Evolutionary conservation across 495 filamentous ascomycete genomes (phyloP), one percentile per base, ranked within the genome.

Genomic region (Parachaetomium inaequale): DNA sequence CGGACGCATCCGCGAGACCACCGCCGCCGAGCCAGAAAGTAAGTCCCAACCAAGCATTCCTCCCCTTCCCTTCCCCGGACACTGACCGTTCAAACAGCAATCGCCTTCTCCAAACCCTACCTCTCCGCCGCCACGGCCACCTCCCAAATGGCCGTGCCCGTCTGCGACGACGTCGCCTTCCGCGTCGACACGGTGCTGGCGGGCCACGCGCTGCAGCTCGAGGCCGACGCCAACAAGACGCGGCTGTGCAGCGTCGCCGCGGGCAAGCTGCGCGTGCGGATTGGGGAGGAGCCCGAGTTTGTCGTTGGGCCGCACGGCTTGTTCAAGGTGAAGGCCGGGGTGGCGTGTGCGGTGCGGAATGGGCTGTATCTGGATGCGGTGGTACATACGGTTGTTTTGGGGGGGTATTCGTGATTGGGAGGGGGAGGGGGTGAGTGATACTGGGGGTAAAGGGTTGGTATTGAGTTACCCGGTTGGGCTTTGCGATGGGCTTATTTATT

Each of bases 61-160:
- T 2, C 38, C 25, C 19, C 43, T 2, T 4, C 12, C 19, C 23
- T 25, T 0, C 2, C 29, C 7, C 28, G 1, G 26, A 21, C 14
- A 60, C 59, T 31, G 45, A 28, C 2, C 5, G 10, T 14, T 23
- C 14, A 34, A 10, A 6, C 31, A 76, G 74, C 68, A 19, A 61
- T 76, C 21, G 75, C 74, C 19, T 78, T 72, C 62, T 79, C 77
- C 14, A 75, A 74, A n/a, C 50, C 76, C 7, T 78, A 69, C 59
- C 67, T 78, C 7, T 60, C 68, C 4, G 66, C 67, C 31, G 62
- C 64, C 42, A n/a, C n/a, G n/a, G 32, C 6, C 61, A 72, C 42
- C 2, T 7, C 42, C 3, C 42, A 46, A n/a, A 11, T 7, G 12
- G 56, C 58, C 0, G 64, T 75, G 6, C 61, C 55, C 2, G 70